These are phyloP conservation scores for Paramecium caudatum DNA, from an alignment of 73 alveolate species.

Conservation along the genomic window DNA sequence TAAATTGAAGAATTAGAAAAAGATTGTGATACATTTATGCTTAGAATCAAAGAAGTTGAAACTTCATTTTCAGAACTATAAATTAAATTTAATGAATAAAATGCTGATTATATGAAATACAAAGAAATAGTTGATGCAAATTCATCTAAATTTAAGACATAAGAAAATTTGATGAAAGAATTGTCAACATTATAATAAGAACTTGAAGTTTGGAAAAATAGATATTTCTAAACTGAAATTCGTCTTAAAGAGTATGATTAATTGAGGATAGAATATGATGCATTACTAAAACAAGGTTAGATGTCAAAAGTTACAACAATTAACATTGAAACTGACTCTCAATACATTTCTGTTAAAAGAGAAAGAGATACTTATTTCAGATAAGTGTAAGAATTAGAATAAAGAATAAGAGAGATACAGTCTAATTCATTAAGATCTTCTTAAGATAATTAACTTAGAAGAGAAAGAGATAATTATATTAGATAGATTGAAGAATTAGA, in stretches of 20 bases:
- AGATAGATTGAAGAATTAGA: conserved; percentile 30
- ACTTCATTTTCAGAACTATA: conserved; percentile 13
- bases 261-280: conserved; percentile 48
- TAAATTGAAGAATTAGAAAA: conserved; percentile 35
- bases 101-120: background rate
- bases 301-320: background rate
- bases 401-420: conserved; percentile 5
- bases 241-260: conserved; percentile 59
- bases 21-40: conserved; percentile 59
- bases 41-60: conserved; percentile 43
- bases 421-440: background rate
- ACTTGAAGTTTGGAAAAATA: conserved; percentile 64
- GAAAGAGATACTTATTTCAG: conserved; percentile 15
- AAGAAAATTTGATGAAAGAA: background rate
- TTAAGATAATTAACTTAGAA: background rate
- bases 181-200: background rate
- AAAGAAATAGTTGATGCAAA: background rate
- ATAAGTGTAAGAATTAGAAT: conserved; percentile 43
- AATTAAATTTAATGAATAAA: background rate
- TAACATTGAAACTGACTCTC: background rate
- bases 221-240: conserved; percentile 57
- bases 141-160: conserved; percentile 32
- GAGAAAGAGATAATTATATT: conserved; percentile 27
- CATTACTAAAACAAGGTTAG: background rate
- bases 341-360: conserved; percentile 11